Percentiles rank a stretch among this genome's conserved stretches.
Conservation (phyloP, 345 rosid genomes). For the Conringia planisiliqua region DNA sequence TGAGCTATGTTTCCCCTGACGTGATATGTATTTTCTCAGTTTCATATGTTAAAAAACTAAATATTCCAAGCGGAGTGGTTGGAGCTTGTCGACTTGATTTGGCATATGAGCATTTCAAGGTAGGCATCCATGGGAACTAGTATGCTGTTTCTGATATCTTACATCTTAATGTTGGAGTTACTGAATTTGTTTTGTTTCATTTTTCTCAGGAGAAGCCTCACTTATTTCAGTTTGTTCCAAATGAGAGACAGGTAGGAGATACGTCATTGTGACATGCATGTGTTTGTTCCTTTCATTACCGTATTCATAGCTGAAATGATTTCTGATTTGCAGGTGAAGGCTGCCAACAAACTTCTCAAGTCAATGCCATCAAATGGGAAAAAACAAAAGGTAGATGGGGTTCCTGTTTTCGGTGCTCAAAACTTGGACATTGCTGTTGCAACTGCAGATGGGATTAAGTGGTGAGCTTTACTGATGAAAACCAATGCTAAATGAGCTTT, state of each 20-base stretch:
- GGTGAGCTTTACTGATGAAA: slow-evolving; percentile 44
- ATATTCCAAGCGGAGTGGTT: slow-evolving; percentile 93
- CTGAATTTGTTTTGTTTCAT: slow-evolving; percentile 7
- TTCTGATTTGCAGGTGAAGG: slow-evolving; percentile 62
- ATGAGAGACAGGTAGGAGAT: slow-evolving; percentile 75
- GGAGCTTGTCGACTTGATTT: slow-evolving; percentile 97
- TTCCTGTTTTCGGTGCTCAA: slow-evolving; percentile 90
- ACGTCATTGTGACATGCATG: background rate
- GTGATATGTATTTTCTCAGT: slow-evolving; percentile 42
- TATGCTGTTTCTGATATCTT: background rate
- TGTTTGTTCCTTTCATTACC: background rate
- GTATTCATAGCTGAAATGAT: background rate
- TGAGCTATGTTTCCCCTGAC: slow-evolving; percentile 1
- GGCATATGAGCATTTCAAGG: slow-evolving; percentile 99
- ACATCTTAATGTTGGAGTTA: background rate
- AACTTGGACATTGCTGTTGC: slow-evolving; percentile 97
- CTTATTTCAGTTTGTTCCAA: slow-evolving; percentile 91
- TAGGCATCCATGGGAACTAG: slow-evolving; percentile 28
- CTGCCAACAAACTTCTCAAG: slow-evolving; percentile 83
- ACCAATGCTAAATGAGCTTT: background rate
- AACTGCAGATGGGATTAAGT: slow-evolving; percentile 81
- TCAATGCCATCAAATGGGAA: slow-evolving; percentile 51
- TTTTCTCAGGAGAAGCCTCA: slow-evolving; percentile 77
- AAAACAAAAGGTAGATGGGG: slow-evolving; percentile 67
- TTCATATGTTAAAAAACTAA: slow-evolving; percentile 74